Evolutionary conservation across 2,329 filamentous ascomycete genomes (phyloP).

Genomic region (Neopestalotiopsis sp.): DNA sequence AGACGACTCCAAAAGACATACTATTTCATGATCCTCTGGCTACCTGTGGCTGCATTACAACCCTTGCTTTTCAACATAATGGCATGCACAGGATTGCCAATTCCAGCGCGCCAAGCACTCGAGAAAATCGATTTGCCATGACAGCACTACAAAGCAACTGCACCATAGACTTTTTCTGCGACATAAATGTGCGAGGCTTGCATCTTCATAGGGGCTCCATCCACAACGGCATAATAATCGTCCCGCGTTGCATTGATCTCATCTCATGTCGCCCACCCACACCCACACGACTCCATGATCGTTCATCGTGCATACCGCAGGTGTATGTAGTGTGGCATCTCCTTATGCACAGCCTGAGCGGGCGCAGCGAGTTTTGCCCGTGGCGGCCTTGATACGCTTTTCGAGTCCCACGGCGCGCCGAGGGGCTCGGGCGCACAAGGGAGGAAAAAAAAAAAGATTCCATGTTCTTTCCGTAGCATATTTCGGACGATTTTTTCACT

Average conservation of each 20-base stretch:
- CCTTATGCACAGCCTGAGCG: slow-evolving; percentile 9
- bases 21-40: not conserved
- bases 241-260: slow-evolving; percentile 10
- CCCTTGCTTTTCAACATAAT: not conserved
- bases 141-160: not conserved
- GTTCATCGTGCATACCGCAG: slow-evolving; percentile 11
- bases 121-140: not conserved
- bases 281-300: not conserved
- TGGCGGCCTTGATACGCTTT: slow-evolving; percentile 9
- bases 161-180: slow-evolving; percentile 3
- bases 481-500: not conserved
- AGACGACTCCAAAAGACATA: not conserved
- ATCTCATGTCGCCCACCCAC: slow-evolving; percentile 6
- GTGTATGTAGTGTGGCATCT: not conserved
- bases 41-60: not conserved
- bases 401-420: not conserved
- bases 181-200: not conserved
- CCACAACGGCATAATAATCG: slow-evolving; percentile 14
- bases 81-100: not conserved
- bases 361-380: not conserved
- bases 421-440: not conserved
- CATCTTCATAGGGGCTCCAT: slow-evolving; percentile 2
- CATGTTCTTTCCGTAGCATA: no score
- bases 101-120: slow-evolving; percentile 9
- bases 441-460: no score